These are phyloP conservation scores for Sophora flavescens DNA, from an alignment of 306 rosid genomes.

Conservation along the genomic window DNA sequence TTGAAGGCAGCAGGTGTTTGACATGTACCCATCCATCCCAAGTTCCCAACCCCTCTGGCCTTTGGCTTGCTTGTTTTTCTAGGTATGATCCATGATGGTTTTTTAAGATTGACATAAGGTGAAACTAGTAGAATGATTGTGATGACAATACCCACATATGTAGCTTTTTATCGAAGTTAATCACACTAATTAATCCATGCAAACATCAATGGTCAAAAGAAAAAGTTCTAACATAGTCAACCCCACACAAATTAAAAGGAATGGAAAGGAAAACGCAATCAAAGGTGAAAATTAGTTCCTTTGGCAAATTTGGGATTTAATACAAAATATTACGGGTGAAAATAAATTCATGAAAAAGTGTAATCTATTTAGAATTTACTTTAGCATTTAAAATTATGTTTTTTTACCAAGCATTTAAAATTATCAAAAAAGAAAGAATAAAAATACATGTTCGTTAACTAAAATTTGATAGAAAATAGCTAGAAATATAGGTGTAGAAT, in stretches of 20 bases:
- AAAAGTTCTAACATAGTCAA: slow-evolving; percentile 42
- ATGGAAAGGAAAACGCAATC: slow-evolving; percentile 26
- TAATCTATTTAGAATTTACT: no score
- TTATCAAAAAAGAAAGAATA: no score
- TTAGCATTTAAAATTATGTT: no score
- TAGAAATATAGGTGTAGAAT: no score
- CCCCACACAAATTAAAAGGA: slow-evolving; percentile 39
- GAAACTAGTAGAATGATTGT: slow-evolving; percentile 46
- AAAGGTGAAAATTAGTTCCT: neutral
- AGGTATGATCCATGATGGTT: slow-evolving; percentile 42
- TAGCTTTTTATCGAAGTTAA: slow-evolving; percentile 56
- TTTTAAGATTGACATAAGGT: slow-evolving; percentile 32
- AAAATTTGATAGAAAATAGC: no score
- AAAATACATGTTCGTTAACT: no score
- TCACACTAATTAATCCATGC: slow-evolving; percentile 49
- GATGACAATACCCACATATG: slow-evolving; percentile 42
- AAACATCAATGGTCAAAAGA: slow-evolving; percentile 47
- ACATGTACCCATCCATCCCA: slow-evolving; percentile 46
- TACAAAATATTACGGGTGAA: no score
- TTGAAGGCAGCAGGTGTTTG: slow-evolving; percentile 48
- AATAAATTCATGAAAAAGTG: no score
- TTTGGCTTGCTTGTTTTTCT: slow-evolving; percentile 55
- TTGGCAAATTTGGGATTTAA: no score
- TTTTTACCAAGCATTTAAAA: no score
- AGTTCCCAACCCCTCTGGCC: slow-evolving; percentile 31